Evolutionary conservation across 2,329 filamentous ascomycete species (phyloP).

Genomic region (Bisporella sp.): DNA sequence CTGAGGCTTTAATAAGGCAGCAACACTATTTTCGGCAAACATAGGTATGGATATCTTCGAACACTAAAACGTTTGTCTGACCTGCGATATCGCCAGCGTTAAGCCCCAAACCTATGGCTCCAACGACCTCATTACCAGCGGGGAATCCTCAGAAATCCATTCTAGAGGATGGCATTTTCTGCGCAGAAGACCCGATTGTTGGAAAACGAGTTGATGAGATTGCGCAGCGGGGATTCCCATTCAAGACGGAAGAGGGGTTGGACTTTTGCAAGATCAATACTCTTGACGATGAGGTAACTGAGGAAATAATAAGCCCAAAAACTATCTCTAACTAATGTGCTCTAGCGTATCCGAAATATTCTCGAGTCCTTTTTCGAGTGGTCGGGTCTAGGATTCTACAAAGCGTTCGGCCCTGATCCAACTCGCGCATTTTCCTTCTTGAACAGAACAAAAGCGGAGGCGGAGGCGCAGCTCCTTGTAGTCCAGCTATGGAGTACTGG

Average conservation of each 20-base stretch:
- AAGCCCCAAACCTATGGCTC: no score
- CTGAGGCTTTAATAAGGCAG: no score
- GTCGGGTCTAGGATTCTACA: background rate
- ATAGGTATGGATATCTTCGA: no score
- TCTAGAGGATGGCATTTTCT: background rate
- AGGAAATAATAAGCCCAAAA: background rate
- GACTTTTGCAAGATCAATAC: background rate
- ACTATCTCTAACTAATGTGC: background rate
- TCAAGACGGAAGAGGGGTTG: background rate
- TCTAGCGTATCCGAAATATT: background rate
- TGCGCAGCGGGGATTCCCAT: background rate
- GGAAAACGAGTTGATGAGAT: background rate
- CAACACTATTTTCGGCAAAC: no score
- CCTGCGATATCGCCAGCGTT: no score
- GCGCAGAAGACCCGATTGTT: background rate
- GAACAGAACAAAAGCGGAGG: background rate
- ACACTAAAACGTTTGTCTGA: no score
- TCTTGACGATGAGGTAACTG: background rate
- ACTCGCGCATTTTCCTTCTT: background rate
- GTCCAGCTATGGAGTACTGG: background rate
- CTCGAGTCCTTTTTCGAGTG: background rate
- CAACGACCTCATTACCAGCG: no score
- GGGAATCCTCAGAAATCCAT: no score
- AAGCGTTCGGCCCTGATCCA: background rate
- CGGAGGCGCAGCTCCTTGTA: background rate